Base-by-base conservation (phyloP, 2,329 filamentous ascomycete species). In the Colletotrichum cereale region DNA sequence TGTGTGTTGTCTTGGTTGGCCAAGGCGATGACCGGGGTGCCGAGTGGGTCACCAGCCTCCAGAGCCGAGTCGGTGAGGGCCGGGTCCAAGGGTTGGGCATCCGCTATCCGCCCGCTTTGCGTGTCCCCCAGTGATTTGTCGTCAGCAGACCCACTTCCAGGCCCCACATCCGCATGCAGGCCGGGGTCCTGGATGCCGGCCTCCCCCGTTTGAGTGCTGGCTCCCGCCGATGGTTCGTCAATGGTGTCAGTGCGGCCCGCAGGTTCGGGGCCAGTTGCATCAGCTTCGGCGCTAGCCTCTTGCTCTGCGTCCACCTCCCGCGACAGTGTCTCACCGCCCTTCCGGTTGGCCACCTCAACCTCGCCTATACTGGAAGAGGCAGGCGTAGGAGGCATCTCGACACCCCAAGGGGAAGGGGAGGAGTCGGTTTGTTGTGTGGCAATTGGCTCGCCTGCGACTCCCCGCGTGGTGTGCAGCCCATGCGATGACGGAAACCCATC, bases 21-120 rank as follows among this genome's bases (percentile, higher is more conserved):
- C 73, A 72, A 72, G 67, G 42, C 60, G 11, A 38, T 55, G 38
- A 64, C 73, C 64, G 71, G 73, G 71, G 69, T 57, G 44, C 48
- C 38, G 24, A 64, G 71, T 72, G 71, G 73, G 61, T 26, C 71
- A 36, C 67, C 64, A 72, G 62, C 73, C 67, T 63, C 53, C 69
- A 73, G 62, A 40, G 68, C 67, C 67, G 73, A 74, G 71, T 74
- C 73, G 73, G 71, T 74, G 71, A 74, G 71, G 47, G 64, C 67
- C 53, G 71, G 64, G 40, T 69, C 71, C 73, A 73, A 71, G 60
- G 61, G 18, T 72, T 72, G 67, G 61, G 65, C 73, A 72, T 73
- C 73, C 67, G 71, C 61, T 48, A 55, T 69, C 65, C 68, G 68
- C 58, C 65, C 58, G 62, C 70, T 67, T 68, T 56, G 67, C 71